Conservation (phyloP, 2,329 filamentous ascomycete species). For the Paecilomyces variotii region DNA sequence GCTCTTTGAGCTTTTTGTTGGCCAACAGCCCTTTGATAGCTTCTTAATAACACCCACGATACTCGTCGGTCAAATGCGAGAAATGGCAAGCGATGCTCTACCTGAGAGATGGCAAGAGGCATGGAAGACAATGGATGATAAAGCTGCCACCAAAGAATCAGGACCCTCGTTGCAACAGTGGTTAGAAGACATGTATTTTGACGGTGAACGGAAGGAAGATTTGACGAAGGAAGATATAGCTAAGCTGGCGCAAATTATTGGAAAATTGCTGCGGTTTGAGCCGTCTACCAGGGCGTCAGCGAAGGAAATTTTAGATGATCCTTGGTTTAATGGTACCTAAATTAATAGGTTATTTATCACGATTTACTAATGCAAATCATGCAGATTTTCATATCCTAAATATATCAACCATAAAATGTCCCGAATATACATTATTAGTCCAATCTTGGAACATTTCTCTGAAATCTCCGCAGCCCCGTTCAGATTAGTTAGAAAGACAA, state of each 20-base stretch:
- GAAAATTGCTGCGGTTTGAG: constrained; percentile 16
- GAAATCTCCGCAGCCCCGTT: no score
- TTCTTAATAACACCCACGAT: constrained; percentile 24
- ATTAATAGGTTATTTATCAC: no score
- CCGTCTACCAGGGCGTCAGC: constrained; percentile 18
- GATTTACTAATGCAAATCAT: no score
- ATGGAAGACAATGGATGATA: constrained; percentile 19
- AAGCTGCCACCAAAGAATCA: constrained; percentile 7
- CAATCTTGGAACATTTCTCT: no score
- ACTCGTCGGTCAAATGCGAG: constrained; percentile 29
- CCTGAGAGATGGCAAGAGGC: constrained; percentile 25
- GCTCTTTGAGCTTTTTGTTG: constrained; percentile 33
- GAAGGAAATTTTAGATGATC: constrained; percentile 16
- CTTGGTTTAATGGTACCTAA: constrained; percentile 14
- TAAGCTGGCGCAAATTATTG: constrained; percentile 15
- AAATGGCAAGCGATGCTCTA: constrained; percentile 25
- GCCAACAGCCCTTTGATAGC: constrained; percentile 32
- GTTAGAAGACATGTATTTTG: constrained; percentile 32
- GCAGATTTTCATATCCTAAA: no score
- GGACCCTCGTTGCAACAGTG: constrained; percentile 24
- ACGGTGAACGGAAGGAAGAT: constrained; percentile 16
- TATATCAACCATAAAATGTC: no score
- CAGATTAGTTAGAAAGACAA: neutral
- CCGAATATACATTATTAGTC: no score
- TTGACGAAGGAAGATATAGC: constrained; percentile 17